phyloP scores from a whole-genome alignment of 371 early-diverging fungal species.

The Lichtheimia ornata region DNA sequence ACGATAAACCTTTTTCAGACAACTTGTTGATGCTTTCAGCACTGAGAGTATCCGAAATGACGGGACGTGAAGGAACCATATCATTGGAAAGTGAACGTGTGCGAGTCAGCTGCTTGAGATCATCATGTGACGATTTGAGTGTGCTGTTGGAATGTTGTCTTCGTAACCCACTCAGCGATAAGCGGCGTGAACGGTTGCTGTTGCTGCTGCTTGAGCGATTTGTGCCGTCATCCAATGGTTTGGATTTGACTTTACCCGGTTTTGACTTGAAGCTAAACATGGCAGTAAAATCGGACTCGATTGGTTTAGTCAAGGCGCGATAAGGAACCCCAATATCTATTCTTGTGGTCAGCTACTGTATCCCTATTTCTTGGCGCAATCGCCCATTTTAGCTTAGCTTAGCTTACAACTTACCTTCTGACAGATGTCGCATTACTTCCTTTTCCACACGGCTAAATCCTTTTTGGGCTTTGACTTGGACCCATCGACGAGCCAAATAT shows the following conservation, averaged over 20 bases:
- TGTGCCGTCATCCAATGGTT: neutral
- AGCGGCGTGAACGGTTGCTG: slow-evolving; percentile 8
- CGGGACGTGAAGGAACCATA: slow-evolving; percentile 3
- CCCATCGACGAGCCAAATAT: slow-evolving; percentile 32
- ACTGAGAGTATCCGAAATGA: slow-evolving; percentile 11
- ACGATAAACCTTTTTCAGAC: slow-evolving; percentile 15
- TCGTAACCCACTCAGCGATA: slow-evolving; percentile 23
- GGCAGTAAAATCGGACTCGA: slow-evolving; percentile 30
- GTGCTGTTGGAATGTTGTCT: slow-evolving; percentile 21
- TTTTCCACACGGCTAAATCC: slow-evolving; percentile 40
- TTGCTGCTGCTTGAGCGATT: neutral
- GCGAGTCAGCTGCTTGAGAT: slow-evolving; percentile 13
- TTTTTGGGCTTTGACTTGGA: slow-evolving; percentile 33
- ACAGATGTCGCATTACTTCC: slow-evolving; percentile 27
- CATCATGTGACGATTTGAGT: slow-evolving; percentile 6
- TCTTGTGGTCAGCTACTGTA: neutral
- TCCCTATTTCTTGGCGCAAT: neutral
- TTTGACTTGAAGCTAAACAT: slow-evolving; percentile 29
- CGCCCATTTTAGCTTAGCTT: neutral
- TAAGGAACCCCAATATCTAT: slow-evolving; percentile 40
- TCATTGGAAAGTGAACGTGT: slow-evolving; percentile 18
- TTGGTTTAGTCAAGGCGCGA: slow-evolving; percentile 31
- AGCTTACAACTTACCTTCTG: slow-evolving; percentile 36
- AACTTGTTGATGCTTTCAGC: slow-evolving; percentile 14
- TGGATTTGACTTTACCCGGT: slow-evolving; percentile 7